These are phyloP conservation scores for Pyronema domesticum DNA, from an alignment of 495 filamentous ascomycete species.

Conservation along the genomic window DNA sequence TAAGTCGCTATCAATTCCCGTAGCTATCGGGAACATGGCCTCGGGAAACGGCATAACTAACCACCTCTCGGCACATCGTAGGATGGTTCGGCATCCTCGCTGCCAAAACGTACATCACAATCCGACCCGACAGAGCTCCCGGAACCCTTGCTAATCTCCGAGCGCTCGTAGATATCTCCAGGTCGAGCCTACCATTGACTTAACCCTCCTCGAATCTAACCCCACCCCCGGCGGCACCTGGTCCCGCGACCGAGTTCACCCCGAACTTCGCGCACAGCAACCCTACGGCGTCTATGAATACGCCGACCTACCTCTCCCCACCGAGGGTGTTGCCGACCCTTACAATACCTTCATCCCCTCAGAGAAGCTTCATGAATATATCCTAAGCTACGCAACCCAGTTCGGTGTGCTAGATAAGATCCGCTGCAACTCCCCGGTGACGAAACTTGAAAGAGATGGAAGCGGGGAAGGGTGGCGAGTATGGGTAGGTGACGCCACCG, in stretches of 20 bases:
- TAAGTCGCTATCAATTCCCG: not conserved
- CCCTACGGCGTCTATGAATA: conserved; percentile 7
- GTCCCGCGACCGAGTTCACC: conserved; percentile 34
- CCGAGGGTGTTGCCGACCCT: not conserved
- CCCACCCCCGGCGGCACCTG: conserved; percentile 34
- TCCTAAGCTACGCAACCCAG: conserved; percentile 20
- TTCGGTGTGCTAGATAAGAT: conserved; percentile 24
- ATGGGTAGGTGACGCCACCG: conserved; percentile 4
- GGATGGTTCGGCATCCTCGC: conserved; percentile 31
- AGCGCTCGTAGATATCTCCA: conserved; percentile 5
- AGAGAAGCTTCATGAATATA: conserved; percentile 5
- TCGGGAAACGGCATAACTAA: not conserved
- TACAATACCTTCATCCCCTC: conserved; percentile 1
- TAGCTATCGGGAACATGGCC: not conserved
- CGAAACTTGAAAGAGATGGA: conserved; percentile 17
- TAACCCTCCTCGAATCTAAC: conserved; percentile 33
- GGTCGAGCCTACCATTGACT: conserved; percentile 14
- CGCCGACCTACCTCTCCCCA: conserved; percentile 1
- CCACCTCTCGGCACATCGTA: not conserved
- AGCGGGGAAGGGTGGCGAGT: conserved; percentile 20
- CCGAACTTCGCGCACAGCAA: conserved; percentile 28
- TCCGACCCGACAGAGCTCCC: conserved; percentile 17
- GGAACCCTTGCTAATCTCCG: not conserved
- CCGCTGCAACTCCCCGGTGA: conserved; percentile 24
- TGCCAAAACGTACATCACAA: conserved; percentile 30